Base-by-base conservation (phyloP, 1,284 basidiomycete genomes). In the Microbotryum violaceum region DNA sequence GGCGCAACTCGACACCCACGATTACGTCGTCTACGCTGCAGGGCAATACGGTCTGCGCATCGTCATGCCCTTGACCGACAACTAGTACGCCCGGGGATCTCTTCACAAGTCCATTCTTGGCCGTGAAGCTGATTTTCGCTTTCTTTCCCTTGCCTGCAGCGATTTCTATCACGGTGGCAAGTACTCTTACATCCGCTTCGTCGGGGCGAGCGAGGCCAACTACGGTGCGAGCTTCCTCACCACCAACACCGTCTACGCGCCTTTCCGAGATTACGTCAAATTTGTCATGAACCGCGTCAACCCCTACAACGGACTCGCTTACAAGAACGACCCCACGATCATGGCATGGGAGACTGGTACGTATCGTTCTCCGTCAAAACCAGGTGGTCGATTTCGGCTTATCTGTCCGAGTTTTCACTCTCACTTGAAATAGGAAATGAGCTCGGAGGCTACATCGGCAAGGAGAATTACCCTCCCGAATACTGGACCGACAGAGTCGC, bases 241-340 rank as follows among this genome's bases (percentile, higher is more conserved):
- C 21, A 59, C 61, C 20, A 21, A 18, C 6, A 33, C 29, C 4
- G 52, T 47, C 23, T 33, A 57, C 16, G 7, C 2, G n/a, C 57
- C 62, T 8, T 66, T 48, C 57, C 14, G 18, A 3, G 49, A 53
- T 44, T 65, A 65, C 52, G 55, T 60, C 44, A 20, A 25, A 7
- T 46, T 27, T 10, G 4, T 65, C 29, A 46, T 65, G 54, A 48
- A 21, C 6, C 56, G 29, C 14, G 42, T 51, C n/a, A 69, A 69
- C 56, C 16, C 63, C 23, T 69, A 65, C 63, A 70, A 58, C 9
- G 67, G 67, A 37, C 54, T 69, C 5, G 21, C 52, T 6, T 67
- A 59, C 51, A 46, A 27, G 21, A 48, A 70, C 29, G 69, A 70
- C 47, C 69, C 69, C 5, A 68, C 68, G 6, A 69, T 70, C 29